Evolutionary conservation across 179 eudicot species (phyloP).

Genomic region (Spergularia azorica): DNA sequence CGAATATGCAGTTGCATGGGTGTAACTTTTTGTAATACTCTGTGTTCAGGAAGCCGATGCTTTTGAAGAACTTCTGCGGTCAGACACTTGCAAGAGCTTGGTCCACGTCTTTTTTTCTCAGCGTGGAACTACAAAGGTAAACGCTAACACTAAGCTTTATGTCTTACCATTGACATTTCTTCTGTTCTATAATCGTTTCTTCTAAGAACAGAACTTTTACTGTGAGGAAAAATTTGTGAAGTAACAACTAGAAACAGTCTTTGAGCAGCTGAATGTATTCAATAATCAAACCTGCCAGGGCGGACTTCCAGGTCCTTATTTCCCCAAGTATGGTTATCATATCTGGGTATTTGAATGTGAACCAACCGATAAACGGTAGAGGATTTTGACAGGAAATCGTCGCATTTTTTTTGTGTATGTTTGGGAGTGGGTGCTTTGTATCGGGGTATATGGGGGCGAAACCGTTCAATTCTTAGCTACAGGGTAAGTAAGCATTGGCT

Average conservation of each 20-base stretch:
- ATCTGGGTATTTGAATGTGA: not conserved
- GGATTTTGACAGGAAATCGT: not conserved
- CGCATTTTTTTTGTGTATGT: not conserved
- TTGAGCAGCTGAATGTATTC: not conserved
- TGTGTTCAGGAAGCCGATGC: conserved; percentile 74
- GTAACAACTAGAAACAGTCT: not conserved
- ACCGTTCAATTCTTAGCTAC: not conserved
- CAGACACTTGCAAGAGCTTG: conserved; percentile 77
- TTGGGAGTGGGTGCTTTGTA: not conserved
- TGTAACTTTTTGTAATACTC: conserved; percentile 6
- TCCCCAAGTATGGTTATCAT: not conserved
- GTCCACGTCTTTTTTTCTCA: conserved; percentile 81
- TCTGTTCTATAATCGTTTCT: not conserved
- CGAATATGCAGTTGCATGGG: not conserved
- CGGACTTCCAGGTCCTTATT: not conserved
- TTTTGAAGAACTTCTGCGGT: conserved; percentile 62
- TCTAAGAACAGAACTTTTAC: not conserved
- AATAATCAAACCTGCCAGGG: not conserved
- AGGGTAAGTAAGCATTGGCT: not conserved
- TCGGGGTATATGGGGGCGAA: not conserved
- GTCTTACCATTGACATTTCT: not conserved
- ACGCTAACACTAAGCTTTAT: not conserved
- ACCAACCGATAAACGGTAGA: not conserved
- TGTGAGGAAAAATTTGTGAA: not conserved
- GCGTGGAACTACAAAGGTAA: conserved; percentile 69